Conservation (phyloP, 805 yeast genomes). For the Teunomyces barrocoloradensis region DNA sequence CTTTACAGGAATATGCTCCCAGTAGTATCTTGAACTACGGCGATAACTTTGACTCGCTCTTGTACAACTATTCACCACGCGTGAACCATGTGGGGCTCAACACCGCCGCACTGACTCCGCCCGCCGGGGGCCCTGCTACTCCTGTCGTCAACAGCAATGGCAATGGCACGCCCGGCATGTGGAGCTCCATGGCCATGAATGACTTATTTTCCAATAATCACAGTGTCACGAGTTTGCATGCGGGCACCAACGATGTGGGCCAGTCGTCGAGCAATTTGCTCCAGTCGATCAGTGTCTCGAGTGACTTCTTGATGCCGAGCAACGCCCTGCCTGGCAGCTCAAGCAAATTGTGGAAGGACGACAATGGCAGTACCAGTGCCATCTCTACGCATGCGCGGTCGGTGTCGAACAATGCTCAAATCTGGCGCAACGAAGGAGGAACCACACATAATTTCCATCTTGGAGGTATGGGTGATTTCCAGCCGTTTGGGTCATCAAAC, state of each 20-base stretch:
- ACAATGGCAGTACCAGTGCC: background rate
- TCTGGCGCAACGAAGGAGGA: constrained; percentile 19
- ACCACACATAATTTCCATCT: constrained; percentile 10
- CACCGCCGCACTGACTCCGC: background rate
- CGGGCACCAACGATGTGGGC: background rate
- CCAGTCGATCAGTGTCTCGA: constrained; percentile 2
- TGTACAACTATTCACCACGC: constrained; percentile 9
- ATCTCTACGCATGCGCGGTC: constrained; percentile 14
- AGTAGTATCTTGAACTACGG: constrained; percentile 1
- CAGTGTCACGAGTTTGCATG: constrained; percentile 12
- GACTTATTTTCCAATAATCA: constrained; percentile 12
- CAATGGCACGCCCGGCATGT: constrained; percentile 3
- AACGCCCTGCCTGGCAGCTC: background rate
- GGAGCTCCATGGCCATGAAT: constrained; percentile 8
- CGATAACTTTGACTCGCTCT: constrained; percentile 12
- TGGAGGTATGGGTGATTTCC: constrained; percentile 13
- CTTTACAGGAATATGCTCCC: constrained; percentile 9
- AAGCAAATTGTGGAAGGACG: constrained; percentile 9
- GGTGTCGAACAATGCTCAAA: constrained; percentile 12
- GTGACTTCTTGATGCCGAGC: background rate
- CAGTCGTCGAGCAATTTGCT: background rate
- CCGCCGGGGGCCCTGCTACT: background rate
- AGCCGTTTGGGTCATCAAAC: constrained; percentile 11
- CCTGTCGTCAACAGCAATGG: background rate
- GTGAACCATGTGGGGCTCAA: constrained; percentile 3